Conservation (phyloP, 257 asterid genomes). For the Apocynum venetum region DNA sequence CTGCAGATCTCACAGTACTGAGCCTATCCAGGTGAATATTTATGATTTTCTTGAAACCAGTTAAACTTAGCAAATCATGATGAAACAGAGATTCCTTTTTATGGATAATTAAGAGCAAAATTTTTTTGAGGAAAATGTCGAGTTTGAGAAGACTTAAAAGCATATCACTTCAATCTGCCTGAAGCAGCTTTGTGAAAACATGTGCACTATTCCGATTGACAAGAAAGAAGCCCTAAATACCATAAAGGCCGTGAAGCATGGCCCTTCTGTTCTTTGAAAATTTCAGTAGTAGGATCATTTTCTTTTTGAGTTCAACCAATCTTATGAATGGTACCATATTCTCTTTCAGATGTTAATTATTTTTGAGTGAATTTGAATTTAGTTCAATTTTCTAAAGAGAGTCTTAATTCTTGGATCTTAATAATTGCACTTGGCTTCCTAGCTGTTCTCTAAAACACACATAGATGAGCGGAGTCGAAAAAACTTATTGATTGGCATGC, state of each 20-base stretch:
- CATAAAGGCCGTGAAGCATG: not conserved
- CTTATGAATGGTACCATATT: not conserved
- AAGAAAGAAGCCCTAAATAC: not conserved
- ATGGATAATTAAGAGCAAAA: not conserved
- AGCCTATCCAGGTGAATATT: conserved; percentile 73
- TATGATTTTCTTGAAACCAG: not conserved
- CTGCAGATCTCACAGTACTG: conserved; percentile 94
- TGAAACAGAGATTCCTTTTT: not conserved
- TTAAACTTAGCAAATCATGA: not conserved
- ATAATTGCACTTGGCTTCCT: not conserved
- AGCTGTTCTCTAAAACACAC: not conserved
- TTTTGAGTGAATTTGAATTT: not conserved
- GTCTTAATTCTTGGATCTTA: not conserved
- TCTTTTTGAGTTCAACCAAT: not conserved
- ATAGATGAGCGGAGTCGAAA: not conserved
- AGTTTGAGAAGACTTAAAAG: not conserved
- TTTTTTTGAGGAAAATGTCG: not conserved
- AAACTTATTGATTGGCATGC: not conserved
- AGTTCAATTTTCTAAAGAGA: not conserved
- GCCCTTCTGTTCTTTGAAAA: not conserved
- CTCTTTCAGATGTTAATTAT: not conserved
- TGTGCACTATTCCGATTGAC: not conserved
- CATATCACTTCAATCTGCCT: not conserved
- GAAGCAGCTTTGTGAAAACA: no score
- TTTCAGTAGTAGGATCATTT: not conserved